Base-by-base conservation (phyloP, 1,284 basidiomycete species). In the Irpex rosettiformis region DNA sequence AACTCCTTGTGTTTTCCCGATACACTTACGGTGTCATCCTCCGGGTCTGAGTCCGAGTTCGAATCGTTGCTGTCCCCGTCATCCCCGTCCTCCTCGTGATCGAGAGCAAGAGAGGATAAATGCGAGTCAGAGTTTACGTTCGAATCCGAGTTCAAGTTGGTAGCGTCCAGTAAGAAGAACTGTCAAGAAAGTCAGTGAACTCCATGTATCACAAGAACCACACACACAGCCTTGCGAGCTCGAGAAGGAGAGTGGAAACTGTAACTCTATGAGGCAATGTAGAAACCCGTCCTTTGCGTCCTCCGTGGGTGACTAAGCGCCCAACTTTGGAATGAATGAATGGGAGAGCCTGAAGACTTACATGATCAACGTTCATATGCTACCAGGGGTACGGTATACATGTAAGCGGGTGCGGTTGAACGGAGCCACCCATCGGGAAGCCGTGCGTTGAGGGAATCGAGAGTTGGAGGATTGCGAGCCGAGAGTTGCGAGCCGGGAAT, bases 351-450 rank as follows among this genome's bases (percentile, higher is more conserved):
- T n/a, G 40, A 33, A 43, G 28, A 70, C 82, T 61, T 79, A 88
- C 87, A 73, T 87, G 84, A 74, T 89, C 88, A n/a, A 79, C 78
- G 69, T 89, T 89, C 86, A 88, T 88, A 67, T 89, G 87, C 87
- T 89, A 62, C 30, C 33, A 40, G 2, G 33, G 33, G 33, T 40
- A 40, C 33, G 11, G 6, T 40, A 2, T 4, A 16, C n/a, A 13
- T 40, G 33, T 40, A 40, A n/a, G n/a, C 33, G 33, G 33, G 33
- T 40, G 33, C 33, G n/a, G n/a, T 40, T 40, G 33, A 40, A n/a
- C 10, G n/a, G 33, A 16, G 13, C 33, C n/a, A n/a, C n/a, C n/a
- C n/a, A n/a, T n/a, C n/a, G n/a, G n/a, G n/a, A n/a, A n/a, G n/a
- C n/a, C n/a, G n/a, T n/a, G n/a, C n/a, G n/a, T n/a, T n/a, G n/a